A percentile compares a stretch with the other conserved stretches of the same genome.
phyloP scores from a whole-genome alignment of 129 eudicot genomes.

The Chrysanthemum makinoi region DNA sequence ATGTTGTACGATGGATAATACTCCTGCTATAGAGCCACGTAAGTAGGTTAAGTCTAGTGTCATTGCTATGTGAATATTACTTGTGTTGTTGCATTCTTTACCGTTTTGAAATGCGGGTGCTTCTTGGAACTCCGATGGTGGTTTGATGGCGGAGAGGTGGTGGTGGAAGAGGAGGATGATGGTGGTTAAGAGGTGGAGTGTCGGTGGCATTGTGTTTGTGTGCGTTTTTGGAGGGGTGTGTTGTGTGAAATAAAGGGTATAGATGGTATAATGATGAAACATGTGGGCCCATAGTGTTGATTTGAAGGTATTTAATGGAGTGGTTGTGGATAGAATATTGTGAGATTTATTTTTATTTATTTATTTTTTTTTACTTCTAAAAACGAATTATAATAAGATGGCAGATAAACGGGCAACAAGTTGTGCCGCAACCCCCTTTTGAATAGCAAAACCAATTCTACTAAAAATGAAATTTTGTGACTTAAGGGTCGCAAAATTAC shows the following conservation, averaged over 20 bases:
- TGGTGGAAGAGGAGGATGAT: constrained; percentile 26
- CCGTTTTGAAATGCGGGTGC: constrained; percentile 81
- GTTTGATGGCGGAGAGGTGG: constrained; percentile 28
- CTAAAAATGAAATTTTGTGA: too few species aligned
- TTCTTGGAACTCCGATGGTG: constrained; percentile 48
- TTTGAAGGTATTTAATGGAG: constrained; percentile 3
- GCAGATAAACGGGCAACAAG: too few species aligned
- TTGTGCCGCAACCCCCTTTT: too few species aligned
- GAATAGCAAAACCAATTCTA: too few species aligned
- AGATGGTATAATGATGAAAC: constrained; percentile 20
- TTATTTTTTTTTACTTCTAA: too few species aligned
- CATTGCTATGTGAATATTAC: constrained; percentile 66
- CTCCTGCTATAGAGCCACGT: constrained; percentile 83
- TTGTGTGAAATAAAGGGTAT: constrained; percentile 16
- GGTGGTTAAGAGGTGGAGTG: constrained; percentile 32
- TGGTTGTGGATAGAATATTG: neutral
- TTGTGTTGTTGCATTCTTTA: constrained; percentile 38
- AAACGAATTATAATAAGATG: too few species aligned
- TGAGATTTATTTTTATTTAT: too few species aligned
- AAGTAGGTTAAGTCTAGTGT: constrained; percentile 75
- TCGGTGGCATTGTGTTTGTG: constrained; percentile 32
- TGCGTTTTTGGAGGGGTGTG: neutral
- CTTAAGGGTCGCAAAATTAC: too few species aligned
- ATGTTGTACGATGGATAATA: constrained; percentile 71
- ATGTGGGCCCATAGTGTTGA: constrained; percentile 11